Base-by-base conservation (phyloP, 805 yeast genomes). In the Ogataea salicorniae region DNA sequence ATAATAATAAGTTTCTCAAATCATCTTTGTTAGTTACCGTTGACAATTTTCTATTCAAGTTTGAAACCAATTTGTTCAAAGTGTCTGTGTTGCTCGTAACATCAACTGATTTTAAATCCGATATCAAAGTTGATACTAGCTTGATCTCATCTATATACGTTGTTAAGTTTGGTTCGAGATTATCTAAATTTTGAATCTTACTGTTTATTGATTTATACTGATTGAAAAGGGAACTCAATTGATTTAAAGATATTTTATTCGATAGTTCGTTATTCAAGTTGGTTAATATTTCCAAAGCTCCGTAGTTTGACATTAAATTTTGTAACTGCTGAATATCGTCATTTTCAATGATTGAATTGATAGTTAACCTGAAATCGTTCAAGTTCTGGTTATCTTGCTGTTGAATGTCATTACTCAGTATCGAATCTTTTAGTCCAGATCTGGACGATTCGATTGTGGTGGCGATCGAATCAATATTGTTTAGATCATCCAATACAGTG, bases 401-500 rank as follows among this genome's bases (percentile, higher is more conserved):
- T 18, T 22, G 23, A n/a, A 22, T 26, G 11, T 31, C 37, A 46
- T 20, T 16, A 31, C 4, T 20, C 20, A 14, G 43, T 9, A 29
- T 34, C n/a, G 17, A 34, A 34, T 14, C 43, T 41, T 38, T 49
- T 44, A 37, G 22, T 7, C 22, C 45, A 18, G 41, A 44, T 45
- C 55, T 50, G 23, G 41, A 42, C 2, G 45, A 34, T 42, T 67
- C 66, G 18, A 71, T 59, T 22, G 59, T 58, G 1, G 49, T 31
- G 14, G 71, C 58, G 16, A 55, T 51, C 6, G 50, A 46, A 47
- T 67, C 70, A 1, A 72, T 42, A 3, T 40, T 36, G 22, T 46
- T 58, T 50, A 74, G 61, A 53, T 72, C 77, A 16, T 54, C 59
- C 2, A 74, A 17, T 1, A 69, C 51, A n/a, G 63, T 48, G 51